Conservation (phyloP, 192 early-diverging fungal genomes). For the Allomyces arbusculus region DNA sequence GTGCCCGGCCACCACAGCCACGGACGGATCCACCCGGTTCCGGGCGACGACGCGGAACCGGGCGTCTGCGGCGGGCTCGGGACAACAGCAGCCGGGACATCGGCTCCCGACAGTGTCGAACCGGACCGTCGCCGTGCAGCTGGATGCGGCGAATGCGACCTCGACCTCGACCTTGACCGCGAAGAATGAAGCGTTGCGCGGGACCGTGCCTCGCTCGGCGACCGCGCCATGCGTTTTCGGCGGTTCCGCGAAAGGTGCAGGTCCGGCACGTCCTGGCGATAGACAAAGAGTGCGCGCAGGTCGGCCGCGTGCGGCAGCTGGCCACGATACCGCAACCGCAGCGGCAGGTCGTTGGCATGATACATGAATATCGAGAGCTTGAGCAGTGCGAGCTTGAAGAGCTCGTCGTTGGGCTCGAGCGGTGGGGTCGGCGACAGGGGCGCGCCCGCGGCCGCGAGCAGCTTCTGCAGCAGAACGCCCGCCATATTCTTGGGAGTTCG, state of each 20-base stretch:
- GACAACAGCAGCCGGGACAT: no score
- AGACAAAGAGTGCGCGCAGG: background rate
- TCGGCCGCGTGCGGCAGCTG: background rate
- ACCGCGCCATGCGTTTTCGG: no score
- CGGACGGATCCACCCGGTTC: no score
- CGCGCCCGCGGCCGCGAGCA: background rate
- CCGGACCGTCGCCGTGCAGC: no score
- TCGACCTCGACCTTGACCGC: no score
- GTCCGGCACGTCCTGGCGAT: background rate
- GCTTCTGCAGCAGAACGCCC: background rate
- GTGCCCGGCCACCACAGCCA: no score
- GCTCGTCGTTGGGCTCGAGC: background rate
- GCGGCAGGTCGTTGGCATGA: background rate
- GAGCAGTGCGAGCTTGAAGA: background rate
- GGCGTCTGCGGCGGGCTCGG: no score
- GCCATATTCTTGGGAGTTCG: background rate
- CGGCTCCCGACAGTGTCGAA: no score
- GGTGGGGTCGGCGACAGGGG: background rate
- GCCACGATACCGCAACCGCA: background rate
- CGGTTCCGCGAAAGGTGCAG: no score
- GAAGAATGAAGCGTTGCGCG: no score
- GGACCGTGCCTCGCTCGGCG: no score
- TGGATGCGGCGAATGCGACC: no score
- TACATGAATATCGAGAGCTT: background rate
- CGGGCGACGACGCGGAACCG: background rate